Evolutionary conservation across 345 rosid genomes (phyloP).

Genomic region (Citrus trifoliata): DNA sequence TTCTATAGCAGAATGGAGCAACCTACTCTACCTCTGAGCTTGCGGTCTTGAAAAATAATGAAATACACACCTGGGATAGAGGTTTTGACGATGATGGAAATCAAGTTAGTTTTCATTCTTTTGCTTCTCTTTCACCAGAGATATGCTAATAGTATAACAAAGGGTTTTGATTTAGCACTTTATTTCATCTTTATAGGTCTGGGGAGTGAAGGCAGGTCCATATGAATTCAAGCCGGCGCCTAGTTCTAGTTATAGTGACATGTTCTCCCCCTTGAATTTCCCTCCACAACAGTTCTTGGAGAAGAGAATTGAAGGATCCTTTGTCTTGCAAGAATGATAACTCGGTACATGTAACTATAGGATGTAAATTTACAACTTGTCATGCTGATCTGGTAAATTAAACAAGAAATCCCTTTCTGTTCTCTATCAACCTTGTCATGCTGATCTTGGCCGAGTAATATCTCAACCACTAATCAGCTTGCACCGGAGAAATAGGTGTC

Average conservation of each 20-base stretch:
- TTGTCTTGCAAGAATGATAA: constrained; percentile 65
- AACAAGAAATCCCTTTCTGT: not conserved
- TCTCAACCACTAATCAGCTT: not conserved
- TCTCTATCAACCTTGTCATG: not conserved
- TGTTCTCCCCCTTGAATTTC: constrained; percentile 54
- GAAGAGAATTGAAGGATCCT: constrained; percentile 78
- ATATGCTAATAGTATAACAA: not conserved
- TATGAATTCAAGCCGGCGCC: constrained; percentile 85
- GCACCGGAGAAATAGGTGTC: not conserved
- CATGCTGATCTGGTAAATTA: not conserved
- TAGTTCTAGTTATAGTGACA: constrained; percentile 44
- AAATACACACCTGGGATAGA: constrained; percentile 86
- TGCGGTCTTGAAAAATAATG: constrained; percentile 70
- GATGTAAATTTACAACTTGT: constrained; percentile 12
- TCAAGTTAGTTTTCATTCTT: constrained; percentile 45
- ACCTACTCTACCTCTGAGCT: constrained; percentile 82
- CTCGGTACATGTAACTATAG: not conserved
- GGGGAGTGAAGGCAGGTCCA: constrained; percentile 78
- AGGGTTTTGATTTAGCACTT: not conserved
- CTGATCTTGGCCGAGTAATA: not conserved
- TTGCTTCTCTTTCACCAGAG: not conserved
- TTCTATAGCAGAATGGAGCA: constrained; percentile 59
- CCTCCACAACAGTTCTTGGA: constrained; percentile 46
- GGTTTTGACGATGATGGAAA: constrained; percentile 76
- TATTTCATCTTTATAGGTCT: constrained; percentile 48